Conservation (phyloP, 2,329 filamentous ascomycete species). For the Xylaria hypoxylon region DNA sequence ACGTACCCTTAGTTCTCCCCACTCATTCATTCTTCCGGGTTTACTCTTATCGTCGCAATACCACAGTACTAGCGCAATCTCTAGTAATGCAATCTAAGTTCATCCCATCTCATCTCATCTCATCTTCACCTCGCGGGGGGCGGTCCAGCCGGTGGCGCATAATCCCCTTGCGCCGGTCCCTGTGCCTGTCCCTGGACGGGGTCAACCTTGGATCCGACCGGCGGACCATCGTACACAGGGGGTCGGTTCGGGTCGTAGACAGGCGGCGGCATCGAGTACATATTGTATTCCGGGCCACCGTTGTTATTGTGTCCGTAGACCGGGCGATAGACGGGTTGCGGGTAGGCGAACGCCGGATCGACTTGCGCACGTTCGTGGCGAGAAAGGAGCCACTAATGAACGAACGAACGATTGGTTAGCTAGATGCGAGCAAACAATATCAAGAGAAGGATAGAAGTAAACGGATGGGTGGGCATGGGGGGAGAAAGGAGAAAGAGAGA, state of each 20-base stretch:
- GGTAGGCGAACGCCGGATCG: slow-evolving; percentile 61
- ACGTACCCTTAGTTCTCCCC: neutral
- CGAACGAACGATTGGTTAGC: neutral
- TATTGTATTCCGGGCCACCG: slow-evolving; percentile 53
- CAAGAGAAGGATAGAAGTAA: slow-evolving; percentile 17
- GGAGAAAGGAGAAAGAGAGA: slow-evolving; percentile 8
- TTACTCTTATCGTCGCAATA: neutral
- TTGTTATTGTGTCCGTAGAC: slow-evolving; percentile 45
- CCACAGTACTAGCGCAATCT: neutral
- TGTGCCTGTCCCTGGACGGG: slow-evolving; percentile 57
- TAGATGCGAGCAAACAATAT: neutral
- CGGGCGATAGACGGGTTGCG: slow-evolving; percentile 51
- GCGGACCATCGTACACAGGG: slow-evolving; percentile 64
- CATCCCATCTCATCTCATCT: slow-evolving; percentile 41
- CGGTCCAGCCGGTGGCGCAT: slow-evolving; percentile 62
- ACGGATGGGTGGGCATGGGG: neutral
- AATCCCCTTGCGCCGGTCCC: slow-evolving; percentile 43
- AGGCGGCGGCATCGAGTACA: slow-evolving; percentile 67
- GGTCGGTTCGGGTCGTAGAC: slow-evolving; percentile 70
- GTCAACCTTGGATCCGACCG: slow-evolving; percentile 65
- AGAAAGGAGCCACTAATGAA: slow-evolving; percentile 63
- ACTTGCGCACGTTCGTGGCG: slow-evolving; percentile 59
- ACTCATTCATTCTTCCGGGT: neutral
- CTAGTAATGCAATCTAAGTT: slow-evolving; percentile 6
- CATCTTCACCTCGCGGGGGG: slow-evolving; percentile 52